phyloP scores from a whole-genome alignment of 2,329 filamentous ascomycete genomes.

The Metarhizium robertsii region DNA sequence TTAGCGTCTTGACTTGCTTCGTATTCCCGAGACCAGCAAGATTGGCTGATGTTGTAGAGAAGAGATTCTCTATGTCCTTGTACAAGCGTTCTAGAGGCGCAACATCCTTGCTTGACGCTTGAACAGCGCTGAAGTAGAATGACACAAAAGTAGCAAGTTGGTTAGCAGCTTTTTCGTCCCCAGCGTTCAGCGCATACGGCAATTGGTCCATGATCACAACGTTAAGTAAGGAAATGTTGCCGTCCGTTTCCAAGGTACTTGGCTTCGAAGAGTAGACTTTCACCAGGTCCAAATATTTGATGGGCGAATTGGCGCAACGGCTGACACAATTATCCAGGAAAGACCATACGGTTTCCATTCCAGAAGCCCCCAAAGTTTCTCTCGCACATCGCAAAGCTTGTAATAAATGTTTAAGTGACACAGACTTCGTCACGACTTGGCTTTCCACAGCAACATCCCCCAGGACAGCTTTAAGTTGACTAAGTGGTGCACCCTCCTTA shows the following conservation, averaged over 20 bases:
- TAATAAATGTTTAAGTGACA: constrained; percentile 39
- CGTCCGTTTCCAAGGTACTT: constrained; percentile 14
- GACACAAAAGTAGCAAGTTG: constrained; percentile 50
- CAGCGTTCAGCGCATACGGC: constrained; percentile 52
- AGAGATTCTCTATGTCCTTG: constrained; percentile 20
- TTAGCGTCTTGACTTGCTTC: constrained; percentile 11
- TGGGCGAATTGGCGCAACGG: constrained; percentile 63
- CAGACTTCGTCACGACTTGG: constrained; percentile 49
- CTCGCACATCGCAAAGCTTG: constrained; percentile 18
- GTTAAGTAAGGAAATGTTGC: constrained; percentile 49
- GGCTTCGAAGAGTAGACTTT: constrained; percentile 32
- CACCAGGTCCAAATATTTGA: constrained; percentile 72
- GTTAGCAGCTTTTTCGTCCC: constrained; percentile 30
- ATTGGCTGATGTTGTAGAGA: constrained; percentile 17
- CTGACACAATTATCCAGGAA: constrained; percentile 80
- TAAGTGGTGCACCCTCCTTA: constrained; percentile 19
- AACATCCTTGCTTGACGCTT: constrained; percentile 15
- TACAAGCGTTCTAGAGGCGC: constrained; percentile 6
- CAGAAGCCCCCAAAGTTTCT: constrained; percentile 9
- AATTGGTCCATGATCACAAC: constrained; percentile 70
- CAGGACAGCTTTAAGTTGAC: constrained; percentile 46
- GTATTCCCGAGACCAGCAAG: constrained; percentile 11
- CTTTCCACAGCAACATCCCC: constrained; percentile 53
- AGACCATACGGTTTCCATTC: constrained; percentile 42
- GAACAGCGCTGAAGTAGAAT: constrained; percentile 44